phyloP scores from a whole-genome alignment of 1,284 basidiomycete species.

The Trichosporon sp. region DNA sequence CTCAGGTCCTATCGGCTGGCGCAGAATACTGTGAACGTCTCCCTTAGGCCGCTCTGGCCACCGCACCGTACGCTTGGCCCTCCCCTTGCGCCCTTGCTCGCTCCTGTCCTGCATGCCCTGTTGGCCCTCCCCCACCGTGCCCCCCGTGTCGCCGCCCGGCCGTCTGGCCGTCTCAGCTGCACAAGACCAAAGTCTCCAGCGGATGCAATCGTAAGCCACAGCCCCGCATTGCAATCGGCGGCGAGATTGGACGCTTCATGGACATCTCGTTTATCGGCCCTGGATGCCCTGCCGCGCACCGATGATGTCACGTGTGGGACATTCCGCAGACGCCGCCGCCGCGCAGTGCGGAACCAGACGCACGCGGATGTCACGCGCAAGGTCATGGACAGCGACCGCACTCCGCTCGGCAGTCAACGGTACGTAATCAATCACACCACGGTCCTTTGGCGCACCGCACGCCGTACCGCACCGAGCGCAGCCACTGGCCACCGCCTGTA shows the following conservation, averaged over 20 bases:
- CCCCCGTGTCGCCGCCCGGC: background rate
- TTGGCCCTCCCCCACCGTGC: background rate
- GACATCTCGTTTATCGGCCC: background rate
- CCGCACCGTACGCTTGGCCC: no score
- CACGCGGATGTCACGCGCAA: background rate
- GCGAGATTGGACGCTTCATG: background rate
- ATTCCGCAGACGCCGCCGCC: background rate
- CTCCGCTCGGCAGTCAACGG: background rate
- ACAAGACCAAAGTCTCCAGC: background rate
- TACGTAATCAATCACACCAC: conserved; percentile 1
- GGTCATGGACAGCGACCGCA: background rate
- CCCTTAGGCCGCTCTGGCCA: no score
- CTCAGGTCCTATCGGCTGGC: background rate
- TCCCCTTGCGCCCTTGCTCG: no score
- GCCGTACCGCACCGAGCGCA: background rate
- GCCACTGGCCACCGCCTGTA: background rate
- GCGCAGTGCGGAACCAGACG: background rate
- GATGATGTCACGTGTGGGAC: background rate
- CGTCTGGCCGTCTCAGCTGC: no score
- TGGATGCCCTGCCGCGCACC: background rate
- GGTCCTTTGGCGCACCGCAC: background rate
- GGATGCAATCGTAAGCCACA: background rate
- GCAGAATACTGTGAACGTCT: background rate
- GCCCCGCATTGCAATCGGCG: background rate
- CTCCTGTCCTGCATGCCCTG: background rate